phyloP scores from a whole-genome alignment of 805 yeast species.

The Candida railenensis region DNA sequence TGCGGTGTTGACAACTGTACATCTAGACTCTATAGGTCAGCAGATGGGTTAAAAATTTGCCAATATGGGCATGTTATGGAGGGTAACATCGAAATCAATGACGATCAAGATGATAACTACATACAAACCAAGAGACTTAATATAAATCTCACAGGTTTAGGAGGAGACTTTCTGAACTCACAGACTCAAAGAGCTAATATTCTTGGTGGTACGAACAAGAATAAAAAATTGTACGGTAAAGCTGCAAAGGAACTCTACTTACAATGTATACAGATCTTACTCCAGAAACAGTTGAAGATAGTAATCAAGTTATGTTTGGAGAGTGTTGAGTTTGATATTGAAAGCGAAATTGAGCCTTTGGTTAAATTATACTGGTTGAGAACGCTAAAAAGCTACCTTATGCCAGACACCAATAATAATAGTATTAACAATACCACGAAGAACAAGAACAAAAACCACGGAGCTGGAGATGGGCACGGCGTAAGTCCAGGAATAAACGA shows the following conservation, averaged over 20 bases:
- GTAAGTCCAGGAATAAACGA: background rate
- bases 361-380: slow-evolving; percentile 35
- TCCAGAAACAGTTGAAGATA: slow-evolving; percentile 44
- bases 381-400: slow-evolving; percentile 11
- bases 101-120: slow-evolving; percentile 68
- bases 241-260: slow-evolving; percentile 45
- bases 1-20: slow-evolving; percentile 93
- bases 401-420: background rate
- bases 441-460: background rate
- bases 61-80: slow-evolving; percentile 89
- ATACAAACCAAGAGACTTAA: slow-evolving; percentile 56
- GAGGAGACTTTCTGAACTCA: slow-evolving; percentile 23
- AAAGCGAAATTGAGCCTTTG: slow-evolving; percentile 12
- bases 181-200: background rate
- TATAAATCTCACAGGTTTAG: slow-evolving; percentile 37
- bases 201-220: slow-evolving; percentile 1
- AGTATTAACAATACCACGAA: background rate
- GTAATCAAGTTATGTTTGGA: slow-evolving; percentile 10
- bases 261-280: slow-evolving; percentile 48
- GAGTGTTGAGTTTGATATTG: slow-evolving; percentile 12
- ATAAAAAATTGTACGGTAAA: slow-evolving; percentile 42
- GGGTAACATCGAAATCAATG: slow-evolving; percentile 74
- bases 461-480: slow-evolving; percentile 3
- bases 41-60: slow-evolving; percentile 81
- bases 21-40: slow-evolving; percentile 66